phyloP scores from a whole-genome alignment of 371 early-diverging fungal species.

The Mucor lusitanicus region DNA sequence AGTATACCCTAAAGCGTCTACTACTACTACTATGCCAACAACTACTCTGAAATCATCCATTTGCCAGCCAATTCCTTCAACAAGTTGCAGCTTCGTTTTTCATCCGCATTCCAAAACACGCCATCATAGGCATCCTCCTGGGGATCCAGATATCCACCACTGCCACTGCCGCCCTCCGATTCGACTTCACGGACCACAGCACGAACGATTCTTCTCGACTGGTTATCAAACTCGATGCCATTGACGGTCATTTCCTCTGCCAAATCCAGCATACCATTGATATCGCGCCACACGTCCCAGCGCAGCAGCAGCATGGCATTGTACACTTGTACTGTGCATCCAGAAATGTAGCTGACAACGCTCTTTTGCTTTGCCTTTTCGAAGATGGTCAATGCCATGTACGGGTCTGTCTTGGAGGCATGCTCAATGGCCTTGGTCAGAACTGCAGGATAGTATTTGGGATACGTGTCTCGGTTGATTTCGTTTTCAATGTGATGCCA shows the following conservation, averaged over 20 bases:
- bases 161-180: slow-evolving; percentile 8
- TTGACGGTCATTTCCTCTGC: slow-evolving; percentile 47
- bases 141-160: neutral
- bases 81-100: slow-evolving; percentile 29
- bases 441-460: slow-evolving; percentile 33
- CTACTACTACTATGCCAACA: too few relatives aligned
- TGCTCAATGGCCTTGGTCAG: slow-evolving; percentile 38
- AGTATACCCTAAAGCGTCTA: too few relatives aligned
- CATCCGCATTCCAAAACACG: slow-evolving; percentile 38
- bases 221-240: slow-evolving; percentile 33
- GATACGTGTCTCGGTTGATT: slow-evolving; percentile 20
- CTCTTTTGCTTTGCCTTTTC: slow-evolving; percentile 42
- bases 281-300: slow-evolving; percentile 41
- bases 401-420: slow-evolving; percentile 40
- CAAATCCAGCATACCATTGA: slow-evolving; percentile 40
- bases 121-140: neutral
- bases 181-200: slow-evolving; percentile 27
- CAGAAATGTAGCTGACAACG: slow-evolving; percentile 39
- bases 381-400: slow-evolving; percentile 48
- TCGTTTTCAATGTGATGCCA: slow-evolving; percentile 8
- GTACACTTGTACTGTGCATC: slow-evolving; percentile 45
- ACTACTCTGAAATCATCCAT: slow-evolving; percentile 22
- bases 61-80: slow-evolving; percentile 43
- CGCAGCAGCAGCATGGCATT: slow-evolving; percentile 35
- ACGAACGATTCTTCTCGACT: slow-evolving; percentile 30